Base-by-base conservation (phyloP, 768 basidiomycete genomes). In the Megacollybia marginata region DNA sequence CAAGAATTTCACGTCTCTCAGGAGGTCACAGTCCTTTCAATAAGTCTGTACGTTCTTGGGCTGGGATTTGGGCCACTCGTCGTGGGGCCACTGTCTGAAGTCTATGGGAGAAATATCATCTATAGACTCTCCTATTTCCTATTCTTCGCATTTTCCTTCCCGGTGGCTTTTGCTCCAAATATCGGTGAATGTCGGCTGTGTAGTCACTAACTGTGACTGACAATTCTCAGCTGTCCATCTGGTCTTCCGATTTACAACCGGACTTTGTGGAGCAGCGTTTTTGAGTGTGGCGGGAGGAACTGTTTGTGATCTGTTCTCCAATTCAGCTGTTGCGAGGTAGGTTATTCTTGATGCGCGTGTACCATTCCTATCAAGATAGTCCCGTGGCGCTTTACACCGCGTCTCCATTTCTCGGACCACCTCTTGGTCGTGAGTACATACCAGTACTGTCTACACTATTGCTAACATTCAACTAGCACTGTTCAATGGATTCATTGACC, bases 141-240 rank as follows among this genome's bases (percentile, higher is more conserved):
- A 5, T 82, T 87, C 61, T 79, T 86, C 56, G 57, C 76, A 1
- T 74, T 85, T 48, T 79, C 81, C n/a, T 84, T 83, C 57, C 83
- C 86, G 0, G 80, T 87, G 6, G 84, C 86, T 1, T 90, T 92
- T 52, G 76, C 85, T 1, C 81, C 79, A 4, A 71, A 87, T 55
- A 73, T 80, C 19, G 73, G 83, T 83, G 46, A 44, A 76, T 66
- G 31, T 23, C 13, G 11, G 13, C 28, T 10, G 23, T 28, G 23
- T 28, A 28, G 6, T 28, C 15, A 12, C 46, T 45, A 2, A 10
- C 7, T 43, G 33, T 16, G 4, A 42, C 10, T 49, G 5, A 19
- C 10, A 18, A 32, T 31, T 35, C 9, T 42, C 52, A 80, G 82
- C 69, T 5, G 76, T 83, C 0, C 80, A 78, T 55, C 69, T 93